Percentiles rank a stretch among this genome's conserved stretches.
These are phyloP conservation scores for Glebionis coronaria DNA, from an alignment of 129 eudicot species.

Conservation along the genomic window DNA sequence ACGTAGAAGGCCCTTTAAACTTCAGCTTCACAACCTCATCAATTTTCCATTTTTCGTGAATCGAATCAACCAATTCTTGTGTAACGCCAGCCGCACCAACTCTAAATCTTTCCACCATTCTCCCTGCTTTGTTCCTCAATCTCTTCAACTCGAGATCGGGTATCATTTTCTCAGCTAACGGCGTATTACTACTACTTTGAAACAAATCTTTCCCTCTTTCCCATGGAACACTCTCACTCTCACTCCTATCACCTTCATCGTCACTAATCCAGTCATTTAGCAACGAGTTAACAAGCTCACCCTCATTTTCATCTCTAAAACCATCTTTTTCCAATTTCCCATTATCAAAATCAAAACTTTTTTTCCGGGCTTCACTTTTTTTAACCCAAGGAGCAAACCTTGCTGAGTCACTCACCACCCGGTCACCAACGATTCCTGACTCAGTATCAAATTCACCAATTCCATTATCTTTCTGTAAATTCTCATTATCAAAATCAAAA, in stretches of 20 bases:
- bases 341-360: constrained; percentile 29
- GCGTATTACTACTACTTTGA: constrained; percentile 47
- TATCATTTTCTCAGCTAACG: constrained; percentile 65
- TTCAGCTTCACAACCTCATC: constrained; percentile 89
- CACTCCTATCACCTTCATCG: constrained; percentile 15
- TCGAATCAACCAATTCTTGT: constrained; percentile 64
- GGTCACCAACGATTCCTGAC: constrained; percentile 14
- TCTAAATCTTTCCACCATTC: constrained; percentile 81
- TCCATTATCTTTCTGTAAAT: constrained; percentile 15
- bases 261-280: constrained; percentile 19
- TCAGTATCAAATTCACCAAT: constrained; percentile 12
- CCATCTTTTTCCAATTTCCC: constrained; percentile 9
- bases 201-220: constrained; percentile 28
- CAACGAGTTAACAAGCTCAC: constrained; percentile 17
- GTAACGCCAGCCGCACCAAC: constrained; percentile 87
- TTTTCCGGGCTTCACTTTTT: constrained; percentile 39
- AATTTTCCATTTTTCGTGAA: constrained; percentile 75
- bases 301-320: constrained; percentile 10
- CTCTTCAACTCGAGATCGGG: constrained; percentile 86
- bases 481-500: constrained; percentile 26
- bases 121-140: constrained; percentile 74
- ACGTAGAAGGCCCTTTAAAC: constrained; percentile 77
- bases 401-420: constrained; percentile 12
- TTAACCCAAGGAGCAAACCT: constrained; percentile 64
- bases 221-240: constrained; percentile 43